Base-by-base conservation (phyloP, 2,329 filamentous ascomycete genomes). In the Colletotrichum liriopes region DNA sequence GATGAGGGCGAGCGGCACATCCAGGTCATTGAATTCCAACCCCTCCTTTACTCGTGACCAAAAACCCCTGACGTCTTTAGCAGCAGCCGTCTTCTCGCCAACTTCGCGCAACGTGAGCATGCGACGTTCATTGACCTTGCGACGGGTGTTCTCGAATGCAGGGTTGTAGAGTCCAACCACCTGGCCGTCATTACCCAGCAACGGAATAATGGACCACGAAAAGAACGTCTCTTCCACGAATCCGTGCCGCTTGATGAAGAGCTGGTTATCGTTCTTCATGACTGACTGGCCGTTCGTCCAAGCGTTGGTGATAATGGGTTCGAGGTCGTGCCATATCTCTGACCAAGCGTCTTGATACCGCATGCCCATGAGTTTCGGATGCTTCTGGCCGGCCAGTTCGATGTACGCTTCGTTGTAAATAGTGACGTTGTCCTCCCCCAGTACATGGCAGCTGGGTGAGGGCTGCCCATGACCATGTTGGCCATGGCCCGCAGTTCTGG, bases 201-300 rank as follows among this genome's bases (percentile, higher is more conserved):
- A 86, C 0, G 94, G 94, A 35, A 96, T 92, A 52, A 96, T 91
- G 1, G 91, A 93, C 93, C 93, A 96, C 16, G 92, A 93, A 79
- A 96, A 96, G 78, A 93, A 96, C 0, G 93, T 91, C 78, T 96
- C 94, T 80, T 97, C 93, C 1, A 94, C 81, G 73, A 89, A 94
- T 1, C 91, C 89, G 74, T 90, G 89, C 9, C 94, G 89, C 58
- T 88, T 85, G 41, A 96, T 87, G 77, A 95, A 94, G 1, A 96
- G 84, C 68, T 90, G 90, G 74, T 96, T 93, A 76, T 96, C 94
- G 75, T 95, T 91, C 80, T 95, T 96, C 92, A 95, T 94, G 0
- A 92, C 94, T 0, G 93, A 92, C 82, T 95, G 91, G 0, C 93
- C 94, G 5, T 91, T 92, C 49, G 88, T 81, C 80, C 88, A 89